Percentiles rank a stretch among this genome's conserved stretches.
Conservation (phyloP, 176 grass and related monocot genomes). For the Otatea glauca region DNA sequence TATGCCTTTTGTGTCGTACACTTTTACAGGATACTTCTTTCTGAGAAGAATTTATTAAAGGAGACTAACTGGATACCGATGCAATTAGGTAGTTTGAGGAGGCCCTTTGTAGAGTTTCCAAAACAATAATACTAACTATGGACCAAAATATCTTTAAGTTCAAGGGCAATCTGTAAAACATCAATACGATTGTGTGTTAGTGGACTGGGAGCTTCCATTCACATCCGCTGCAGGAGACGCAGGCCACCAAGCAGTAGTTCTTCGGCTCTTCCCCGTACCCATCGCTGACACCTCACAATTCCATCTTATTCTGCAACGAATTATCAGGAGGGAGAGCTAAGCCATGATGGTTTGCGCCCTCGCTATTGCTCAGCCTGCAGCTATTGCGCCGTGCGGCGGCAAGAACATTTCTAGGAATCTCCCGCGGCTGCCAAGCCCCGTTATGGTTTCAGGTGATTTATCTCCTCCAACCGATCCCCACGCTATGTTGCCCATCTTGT, state of each 20-base stretch:
- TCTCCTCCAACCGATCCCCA: too few species aligned
- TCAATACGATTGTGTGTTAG: constrained; percentile 34
- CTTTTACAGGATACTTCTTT: too few species aligned
- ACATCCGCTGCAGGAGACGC: constrained; percentile 31
- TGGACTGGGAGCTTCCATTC: constrained; percentile 43
- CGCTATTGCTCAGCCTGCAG: constrained; percentile 41
- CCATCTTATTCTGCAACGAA: not conserved
- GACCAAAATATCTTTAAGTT: not conserved
- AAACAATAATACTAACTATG: too few species aligned
- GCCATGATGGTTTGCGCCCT: constrained; percentile 55
- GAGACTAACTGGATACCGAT: too few species aligned
- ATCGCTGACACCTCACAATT: not conserved
- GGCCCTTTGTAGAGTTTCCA: too few species aligned
- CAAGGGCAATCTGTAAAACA: constrained; percentile 48
- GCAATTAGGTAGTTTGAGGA: too few species aligned
- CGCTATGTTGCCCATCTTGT: not conserved
- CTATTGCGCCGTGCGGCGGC: constrained; percentile 31
- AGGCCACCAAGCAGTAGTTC: constrained; percentile 2
- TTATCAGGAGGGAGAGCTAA: not conserved
- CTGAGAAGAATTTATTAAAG: too few species aligned
- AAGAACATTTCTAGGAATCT: constrained; percentile 25
- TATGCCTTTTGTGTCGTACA: too few species aligned
- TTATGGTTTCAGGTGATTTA: constrained; percentile 47
- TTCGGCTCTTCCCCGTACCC: not conserved
- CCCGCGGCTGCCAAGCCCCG: constrained; percentile 34